Percentiles rank a stretch among this genome's conserved stretches.
These are phyloP conservation scores for Panicum miliaceum DNA, from an alignment of 176 grass and related monocot species.

Conservation along the genomic window DNA sequence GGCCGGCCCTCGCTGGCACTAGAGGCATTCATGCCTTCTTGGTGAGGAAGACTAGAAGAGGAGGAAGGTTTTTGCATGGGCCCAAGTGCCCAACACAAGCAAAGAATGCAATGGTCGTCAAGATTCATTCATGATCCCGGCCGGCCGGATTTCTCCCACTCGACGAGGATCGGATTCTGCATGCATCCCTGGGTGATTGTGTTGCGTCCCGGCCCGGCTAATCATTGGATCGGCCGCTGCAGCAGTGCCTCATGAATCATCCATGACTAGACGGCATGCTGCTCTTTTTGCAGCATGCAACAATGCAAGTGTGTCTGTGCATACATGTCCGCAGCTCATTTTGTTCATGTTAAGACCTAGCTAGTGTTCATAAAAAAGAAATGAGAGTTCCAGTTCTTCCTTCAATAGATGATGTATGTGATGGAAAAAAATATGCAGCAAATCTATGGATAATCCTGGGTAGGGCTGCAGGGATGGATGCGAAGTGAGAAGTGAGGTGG, in stretches of 20 bases:
- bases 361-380: background rate
- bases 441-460: background rate
- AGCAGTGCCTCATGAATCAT: background rate
- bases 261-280: conserved; percentile 12
- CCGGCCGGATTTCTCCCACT: conserved; percentile 7
- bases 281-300: conserved; percentile 31
- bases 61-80: conserved; percentile 35
- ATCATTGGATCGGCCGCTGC: conserved; percentile 50
- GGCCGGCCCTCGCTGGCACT: background rate
- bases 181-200: conserved; percentile 45
- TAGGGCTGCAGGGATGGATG: background rate
- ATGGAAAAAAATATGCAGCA: background rate
- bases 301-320: background rate
- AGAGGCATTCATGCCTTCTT: conserved; percentile 25
- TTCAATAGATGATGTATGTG: background rate
- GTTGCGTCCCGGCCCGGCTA: conserved; percentile 18
- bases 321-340: background rate
- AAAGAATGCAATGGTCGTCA: conserved; percentile 2
- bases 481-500: background rate
- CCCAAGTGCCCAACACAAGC: conserved; percentile 20
- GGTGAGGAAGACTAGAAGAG: background rate
- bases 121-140: conserved; percentile 30
- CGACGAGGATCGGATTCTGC: conserved; percentile 43
- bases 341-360: background rate
- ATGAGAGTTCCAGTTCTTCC: background rate